A percentile compares a stretch with the other conserved stretches of the same genome.
Conservation (phyloP, 441 rosid genomes). For the Sinapis alba region DNA sequence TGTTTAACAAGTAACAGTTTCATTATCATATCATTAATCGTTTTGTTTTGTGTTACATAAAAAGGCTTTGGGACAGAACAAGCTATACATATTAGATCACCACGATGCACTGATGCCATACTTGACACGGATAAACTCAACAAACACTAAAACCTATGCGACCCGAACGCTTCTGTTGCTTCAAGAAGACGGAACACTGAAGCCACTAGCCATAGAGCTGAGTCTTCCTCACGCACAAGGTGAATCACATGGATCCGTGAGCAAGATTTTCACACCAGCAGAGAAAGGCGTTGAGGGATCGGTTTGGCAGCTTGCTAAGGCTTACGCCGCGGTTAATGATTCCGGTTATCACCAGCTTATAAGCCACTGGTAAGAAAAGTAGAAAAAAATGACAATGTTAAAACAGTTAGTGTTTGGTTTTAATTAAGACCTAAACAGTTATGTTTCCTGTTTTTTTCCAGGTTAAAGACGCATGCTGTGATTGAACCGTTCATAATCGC, state of each 20-base stretch:
- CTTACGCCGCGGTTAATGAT: constrained; percentile 85
- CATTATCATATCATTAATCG: not conserved
- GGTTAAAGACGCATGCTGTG: constrained; percentile 84
- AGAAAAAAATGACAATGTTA: not conserved
- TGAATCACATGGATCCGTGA: constrained; percentile 58
- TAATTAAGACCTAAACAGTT: not conserved
- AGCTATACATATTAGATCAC: constrained; percentile 73
- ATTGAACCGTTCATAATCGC: constrained; percentile 91
- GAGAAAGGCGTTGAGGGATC: constrained; percentile 59
- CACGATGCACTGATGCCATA: constrained; percentile 84
- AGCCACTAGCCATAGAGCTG: constrained; percentile 82
- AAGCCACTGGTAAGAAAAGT: constrained; percentile 76
- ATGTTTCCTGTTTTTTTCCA: constrained; percentile 33
- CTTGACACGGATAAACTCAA: constrained; percentile 67
- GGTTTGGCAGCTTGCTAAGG: constrained; percentile 91
- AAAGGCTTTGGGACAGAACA: constrained; percentile 66
- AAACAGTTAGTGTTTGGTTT: not conserved
- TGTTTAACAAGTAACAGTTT: constrained; percentile 19
- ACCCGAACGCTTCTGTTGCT: constrained; percentile 74
- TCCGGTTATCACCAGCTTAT: constrained; percentile 87
- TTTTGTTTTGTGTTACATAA: constrained; percentile 14
- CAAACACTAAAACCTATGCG: constrained; percentile 73
- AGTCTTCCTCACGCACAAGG: constrained; percentile 90
- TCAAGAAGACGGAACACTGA: constrained; percentile 70
- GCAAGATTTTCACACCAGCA: constrained; percentile 74